Percentiles rank a stretch among this genome's conserved stretches.
phyloP scores from a whole-genome alignment of 306 rosid species.

The Malus sieversii region DNA sequence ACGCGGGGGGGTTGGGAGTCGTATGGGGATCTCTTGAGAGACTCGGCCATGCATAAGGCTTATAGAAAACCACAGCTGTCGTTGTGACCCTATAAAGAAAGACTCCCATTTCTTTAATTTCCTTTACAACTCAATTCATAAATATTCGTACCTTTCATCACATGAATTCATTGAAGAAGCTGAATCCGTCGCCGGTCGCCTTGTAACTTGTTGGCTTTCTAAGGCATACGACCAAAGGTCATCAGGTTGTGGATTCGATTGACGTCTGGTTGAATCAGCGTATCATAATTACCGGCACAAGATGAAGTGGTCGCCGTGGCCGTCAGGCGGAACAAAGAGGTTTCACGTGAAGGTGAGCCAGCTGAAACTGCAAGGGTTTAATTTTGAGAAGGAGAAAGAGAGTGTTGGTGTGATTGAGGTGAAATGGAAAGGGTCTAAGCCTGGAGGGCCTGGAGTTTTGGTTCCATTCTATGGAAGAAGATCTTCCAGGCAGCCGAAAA shows the following conservation, averaged over 20 bases:
- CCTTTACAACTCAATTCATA: not conserved
- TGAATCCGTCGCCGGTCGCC: too few species aligned
- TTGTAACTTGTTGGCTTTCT: too few species aligned
- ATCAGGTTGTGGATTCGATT: too few species aligned
- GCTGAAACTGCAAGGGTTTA: constrained; percentile 38
- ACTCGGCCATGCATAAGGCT: not conserved
- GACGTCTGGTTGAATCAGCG: not conserved
- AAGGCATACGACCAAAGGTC: too few species aligned
- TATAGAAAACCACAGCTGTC: not conserved
- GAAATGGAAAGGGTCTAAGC: constrained; percentile 28
- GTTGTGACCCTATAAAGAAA: not conserved
- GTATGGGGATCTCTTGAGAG: not conserved
- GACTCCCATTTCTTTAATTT: not conserved
- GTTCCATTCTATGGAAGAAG: constrained; percentile 32
- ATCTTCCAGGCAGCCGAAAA: constrained; percentile 17
- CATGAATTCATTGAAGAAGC: too few species aligned
- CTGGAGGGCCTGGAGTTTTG: constrained; percentile 8
- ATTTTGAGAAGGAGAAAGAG: not conserved
- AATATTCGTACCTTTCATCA: too few species aligned
- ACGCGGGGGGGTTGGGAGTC: not conserved
- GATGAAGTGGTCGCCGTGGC: constrained; percentile 37
- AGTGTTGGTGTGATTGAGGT: constrained; percentile 28
- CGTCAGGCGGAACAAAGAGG: constrained; percentile 15
- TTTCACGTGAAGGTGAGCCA: constrained; percentile 39
- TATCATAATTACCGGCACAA: not conserved